A percentile compares a stretch with the other conserved stretches of the same genome.
Evolutionary conservation across 2,329 filamentous ascomycete species (phyloP).

Genomic region (Xylariaceae sp.): DNA sequence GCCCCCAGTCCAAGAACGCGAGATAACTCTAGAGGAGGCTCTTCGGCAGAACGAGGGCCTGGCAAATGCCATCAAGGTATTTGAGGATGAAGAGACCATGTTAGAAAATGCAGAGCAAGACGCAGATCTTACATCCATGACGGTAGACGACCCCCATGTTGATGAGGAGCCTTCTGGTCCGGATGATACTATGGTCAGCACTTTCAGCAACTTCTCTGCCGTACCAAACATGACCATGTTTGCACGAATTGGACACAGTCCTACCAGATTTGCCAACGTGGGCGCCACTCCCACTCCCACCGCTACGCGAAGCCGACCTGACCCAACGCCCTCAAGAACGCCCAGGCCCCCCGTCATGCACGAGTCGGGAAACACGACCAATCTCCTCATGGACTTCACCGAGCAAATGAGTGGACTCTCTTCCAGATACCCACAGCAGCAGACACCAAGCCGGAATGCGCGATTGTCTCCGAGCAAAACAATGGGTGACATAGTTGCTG

Average conservation of each 20-base stretch:
- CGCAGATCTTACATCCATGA: conserved; percentile 36
- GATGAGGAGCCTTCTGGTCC: conserved; percentile 51
- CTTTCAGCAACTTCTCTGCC: conserved; percentile 86
- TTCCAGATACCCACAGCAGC: conserved; percentile 37
- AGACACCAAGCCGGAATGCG: conserved; percentile 44
- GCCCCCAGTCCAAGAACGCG: conserved; percentile 28
- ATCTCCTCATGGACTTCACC: conserved; percentile 84
- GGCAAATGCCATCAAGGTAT: conserved; percentile 62
- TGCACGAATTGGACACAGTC: conserved; percentile 70
- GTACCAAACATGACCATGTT: conserved; percentile 87
- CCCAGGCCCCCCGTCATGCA: conserved; percentile 40
- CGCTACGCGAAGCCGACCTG: conserved; percentile 43
- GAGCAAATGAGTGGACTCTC: conserved; percentile 58
- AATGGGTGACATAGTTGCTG: conserved; percentile 30
- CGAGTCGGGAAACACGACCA: conserved; percentile 66
- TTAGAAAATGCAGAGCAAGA: conserved; percentile 37
- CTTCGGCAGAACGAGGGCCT: conserved; percentile 59
- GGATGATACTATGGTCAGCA: conserved; percentile 77
- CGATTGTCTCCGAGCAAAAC: conserved; percentile 51
- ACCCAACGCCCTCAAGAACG: conserved; percentile 41
- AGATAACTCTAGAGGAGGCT: conserved; percentile 55
- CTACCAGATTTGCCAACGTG: conserved; percentile 53
- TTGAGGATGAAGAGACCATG: conserved; percentile 53
- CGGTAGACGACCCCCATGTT: conserved; percentile 34
- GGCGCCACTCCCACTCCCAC: conserved; percentile 41